Evolutionary conservation across 495 filamentous ascomycete genomes (phyloP).

Genomic region (Aspergillus cavernicola): DNA sequence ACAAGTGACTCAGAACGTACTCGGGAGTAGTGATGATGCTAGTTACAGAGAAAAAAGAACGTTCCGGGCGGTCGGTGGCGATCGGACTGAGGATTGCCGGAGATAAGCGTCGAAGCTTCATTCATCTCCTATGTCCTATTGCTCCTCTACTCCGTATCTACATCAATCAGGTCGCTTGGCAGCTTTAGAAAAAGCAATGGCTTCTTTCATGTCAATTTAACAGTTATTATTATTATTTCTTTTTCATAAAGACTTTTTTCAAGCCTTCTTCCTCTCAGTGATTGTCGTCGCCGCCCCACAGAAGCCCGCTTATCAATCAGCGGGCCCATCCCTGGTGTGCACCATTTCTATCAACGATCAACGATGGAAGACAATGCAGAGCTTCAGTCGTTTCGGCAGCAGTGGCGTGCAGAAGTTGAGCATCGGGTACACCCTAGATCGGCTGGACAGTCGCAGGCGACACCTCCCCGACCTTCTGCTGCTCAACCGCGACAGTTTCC

Average conservation of each 20-base stretch:
- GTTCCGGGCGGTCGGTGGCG: constrained; percentile 25
- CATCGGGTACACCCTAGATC: constrained; percentile 41
- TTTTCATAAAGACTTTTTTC: not conserved
- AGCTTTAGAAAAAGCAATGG: not conserved
- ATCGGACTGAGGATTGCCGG: constrained; percentile 16
- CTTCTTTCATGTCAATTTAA: not conserved
- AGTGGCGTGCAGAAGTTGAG: constrained; percentile 80
- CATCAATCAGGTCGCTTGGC: not conserved
- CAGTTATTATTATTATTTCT: not conserved
- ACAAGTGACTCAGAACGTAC: constrained; percentile 8
- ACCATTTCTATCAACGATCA: constrained; percentile 5
- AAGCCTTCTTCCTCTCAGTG: not conserved
- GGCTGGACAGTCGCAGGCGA: constrained; percentile 16
- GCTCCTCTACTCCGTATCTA: not conserved
- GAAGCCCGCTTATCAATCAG: constrained; percentile 27
- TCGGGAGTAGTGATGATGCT: not conserved
- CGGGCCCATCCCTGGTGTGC: constrained; percentile 5
- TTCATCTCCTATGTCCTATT: not conserved
- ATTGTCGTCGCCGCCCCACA: not conserved
- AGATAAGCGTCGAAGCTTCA: constrained; percentile 21
- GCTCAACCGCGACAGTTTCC: constrained; percentile 28
- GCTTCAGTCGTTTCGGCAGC: constrained; percentile 72
- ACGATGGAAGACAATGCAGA: constrained; percentile 64
- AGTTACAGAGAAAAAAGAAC: constrained; percentile 20
- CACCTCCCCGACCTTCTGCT: constrained; percentile 21